Conservation (phyloP, 371 early-diverging fungal genomes). For the Zychaea mexicana region DNA sequence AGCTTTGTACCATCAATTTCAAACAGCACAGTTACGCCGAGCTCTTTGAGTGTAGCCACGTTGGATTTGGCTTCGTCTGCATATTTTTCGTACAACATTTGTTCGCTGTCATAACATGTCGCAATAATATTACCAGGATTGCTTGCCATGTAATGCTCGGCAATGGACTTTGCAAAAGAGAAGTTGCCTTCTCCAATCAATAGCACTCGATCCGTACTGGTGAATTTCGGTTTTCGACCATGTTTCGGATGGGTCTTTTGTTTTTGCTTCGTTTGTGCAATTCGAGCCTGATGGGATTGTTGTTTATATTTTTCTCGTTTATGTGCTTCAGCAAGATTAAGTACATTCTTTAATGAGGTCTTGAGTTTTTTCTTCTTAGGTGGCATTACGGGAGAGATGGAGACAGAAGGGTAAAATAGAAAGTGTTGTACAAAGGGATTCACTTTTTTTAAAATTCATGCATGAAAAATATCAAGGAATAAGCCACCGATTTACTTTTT, state of each 20-base stretch:
- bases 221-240: conserved; percentile 44
- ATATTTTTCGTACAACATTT: conserved; percentile 76
- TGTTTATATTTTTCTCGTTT: conserved; percentile 1
- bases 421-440: neutral
- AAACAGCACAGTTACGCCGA: conserved; percentile 73
- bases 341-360: conserved; percentile 11
- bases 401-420: neutral
- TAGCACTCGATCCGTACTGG: conserved; percentile 54
- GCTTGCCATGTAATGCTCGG: conserved; percentile 49
- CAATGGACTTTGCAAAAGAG: conserved; percentile 78
- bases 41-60: conserved; percentile 55
- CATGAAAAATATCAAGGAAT: neutral
- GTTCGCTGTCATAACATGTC: conserved; percentile 78
- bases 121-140: conserved; percentile 63
- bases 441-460: neutral
- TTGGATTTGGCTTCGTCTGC: conserved; percentile 68
- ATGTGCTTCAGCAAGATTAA: conserved; percentile 1
- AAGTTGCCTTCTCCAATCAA: conserved; percentile 88
- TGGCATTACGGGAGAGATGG: neutral
- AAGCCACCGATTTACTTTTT: neutral
- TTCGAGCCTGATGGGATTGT: neutral
- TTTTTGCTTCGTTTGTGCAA: conserved; percentile 8
- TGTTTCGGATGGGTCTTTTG: conserved; percentile 12
- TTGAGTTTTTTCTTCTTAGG: conserved; percentile 19
- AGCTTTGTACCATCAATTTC: conserved; percentile 84